Conservation (phyloP, 805 yeast species). For the Candida berthetii region DNA sequence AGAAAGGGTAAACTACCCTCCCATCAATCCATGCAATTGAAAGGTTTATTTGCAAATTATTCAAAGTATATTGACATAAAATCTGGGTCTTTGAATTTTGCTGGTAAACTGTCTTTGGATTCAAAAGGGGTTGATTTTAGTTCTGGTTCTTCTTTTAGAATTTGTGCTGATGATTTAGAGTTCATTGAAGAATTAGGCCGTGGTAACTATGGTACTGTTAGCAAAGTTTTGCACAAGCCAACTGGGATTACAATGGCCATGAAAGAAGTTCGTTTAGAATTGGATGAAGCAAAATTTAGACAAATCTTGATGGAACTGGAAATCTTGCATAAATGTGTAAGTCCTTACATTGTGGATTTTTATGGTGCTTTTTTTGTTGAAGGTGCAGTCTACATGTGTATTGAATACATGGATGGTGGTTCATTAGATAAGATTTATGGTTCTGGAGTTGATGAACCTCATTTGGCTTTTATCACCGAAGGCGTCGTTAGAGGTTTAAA, state of each 20-base stretch:
- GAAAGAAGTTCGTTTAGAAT: slow-evolving; percentile 91
- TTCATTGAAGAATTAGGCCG: slow-evolving; percentile 86
- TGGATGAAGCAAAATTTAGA: slow-evolving; percentile 89
- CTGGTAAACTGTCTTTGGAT: slow-evolving; percentile 89
- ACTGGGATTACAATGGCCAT: slow-evolving; percentile 92
- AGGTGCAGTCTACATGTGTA: slow-evolving; percentile 97
- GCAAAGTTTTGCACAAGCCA: slow-evolving; percentile 89
- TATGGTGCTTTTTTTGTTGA: slow-evolving; percentile 97
- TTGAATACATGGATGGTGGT: slow-evolving; percentile 97
- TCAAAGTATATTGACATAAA: slow-evolving; percentile 86
- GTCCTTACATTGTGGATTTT: slow-evolving; percentile 90
- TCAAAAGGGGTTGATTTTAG: slow-evolving; percentile 89
- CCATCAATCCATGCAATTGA: slow-evolving; percentile 23
- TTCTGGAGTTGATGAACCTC: slow-evolving; percentile 68
- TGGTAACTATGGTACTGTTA: slow-evolving; percentile 95
- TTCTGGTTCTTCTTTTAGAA: slow-evolving; percentile 81
- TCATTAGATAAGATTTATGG: slow-evolving; percentile 84
- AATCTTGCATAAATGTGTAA: slow-evolving; percentile 83
- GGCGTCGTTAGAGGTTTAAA: slow-evolving; percentile 77
- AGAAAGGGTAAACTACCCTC: slow-evolving; percentile 15
- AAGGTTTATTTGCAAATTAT: slow-evolving; percentile 75
- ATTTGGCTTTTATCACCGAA: slow-evolving; percentile 73
- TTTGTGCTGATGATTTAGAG: slow-evolving; percentile 78
- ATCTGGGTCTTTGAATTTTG: slow-evolving; percentile 86
- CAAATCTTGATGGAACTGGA: slow-evolving; percentile 97